A percentile compares a stretch with the other conserved stretches of the same genome.
Evolutionary conservation across 148 eudicot species (phyloP).

Genomic region (Nepenthes mirabilis): DNA sequence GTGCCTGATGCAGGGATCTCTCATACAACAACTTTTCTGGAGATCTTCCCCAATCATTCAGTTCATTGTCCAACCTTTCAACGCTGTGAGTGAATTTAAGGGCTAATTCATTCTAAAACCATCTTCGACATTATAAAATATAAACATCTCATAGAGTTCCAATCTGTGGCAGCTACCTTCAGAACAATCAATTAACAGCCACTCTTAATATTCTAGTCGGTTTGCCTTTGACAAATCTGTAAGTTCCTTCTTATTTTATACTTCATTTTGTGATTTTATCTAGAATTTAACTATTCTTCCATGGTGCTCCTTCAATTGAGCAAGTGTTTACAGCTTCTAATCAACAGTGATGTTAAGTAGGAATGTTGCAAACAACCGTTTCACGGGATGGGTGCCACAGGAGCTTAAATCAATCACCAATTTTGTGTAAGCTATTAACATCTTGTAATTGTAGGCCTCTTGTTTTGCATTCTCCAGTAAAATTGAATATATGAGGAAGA

Average conservation of each 20-base stretch:
- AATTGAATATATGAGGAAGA: too few relatives aligned
- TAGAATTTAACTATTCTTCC: background rate
- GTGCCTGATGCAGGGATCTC: constrained; percentile 55
- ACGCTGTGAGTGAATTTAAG: constrained; percentile 54
- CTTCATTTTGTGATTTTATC: background rate
- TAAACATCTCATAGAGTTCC: constrained; percentile 13
- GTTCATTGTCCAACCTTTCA: constrained; percentile 64
- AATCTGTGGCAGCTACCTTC: constrained; percentile 48
- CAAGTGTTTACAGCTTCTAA: background rate
- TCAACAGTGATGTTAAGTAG: constrained; percentile 23
- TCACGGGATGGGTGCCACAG: constrained; percentile 84
- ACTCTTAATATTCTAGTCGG: constrained; percentile 44
- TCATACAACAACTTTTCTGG: constrained; percentile 77
- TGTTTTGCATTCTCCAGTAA: background rate
- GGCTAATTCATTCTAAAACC: constrained; percentile 5
- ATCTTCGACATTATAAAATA: background rate
- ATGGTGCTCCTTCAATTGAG: background rate
- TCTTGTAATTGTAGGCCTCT: background rate
- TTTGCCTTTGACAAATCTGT: constrained; percentile 78
- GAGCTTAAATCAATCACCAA: constrained; percentile 64
- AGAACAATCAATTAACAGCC: constrained; percentile 78
- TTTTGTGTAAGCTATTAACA: constrained; percentile 49
- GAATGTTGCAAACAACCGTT: constrained; percentile 81
- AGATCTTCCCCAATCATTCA: constrained; percentile 62
- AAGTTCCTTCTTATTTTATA: constrained; percentile 20